Evolutionary conservation across 352 stramenopile species (phyloP).

Genomic region (Pythium aphanidermatum): DNA sequence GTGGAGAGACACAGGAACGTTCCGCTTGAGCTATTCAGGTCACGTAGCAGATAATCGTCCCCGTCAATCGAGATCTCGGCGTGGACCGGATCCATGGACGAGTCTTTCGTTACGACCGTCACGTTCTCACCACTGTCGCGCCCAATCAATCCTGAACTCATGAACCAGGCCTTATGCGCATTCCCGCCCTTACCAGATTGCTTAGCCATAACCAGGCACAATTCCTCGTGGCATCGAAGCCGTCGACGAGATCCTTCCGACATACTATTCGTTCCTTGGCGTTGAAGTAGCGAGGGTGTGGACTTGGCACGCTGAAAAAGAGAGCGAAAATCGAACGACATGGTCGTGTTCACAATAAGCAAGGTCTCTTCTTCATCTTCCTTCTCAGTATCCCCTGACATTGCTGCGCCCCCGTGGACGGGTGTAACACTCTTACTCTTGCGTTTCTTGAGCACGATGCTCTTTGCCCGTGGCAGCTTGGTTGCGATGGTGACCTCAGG

Average conservation of each 20-base stretch:
- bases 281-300: slow-evolving; percentile 2
- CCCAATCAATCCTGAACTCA: slow-evolving; percentile 50
- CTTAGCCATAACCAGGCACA: slow-evolving; percentile 45
- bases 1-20: slow-evolving; percentile 74
- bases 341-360: slow-evolving; percentile 28
- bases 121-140: slow-evolving; percentile 46
- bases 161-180: slow-evolving; percentile 53
- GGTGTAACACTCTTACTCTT: slow-evolving; percentile 16
- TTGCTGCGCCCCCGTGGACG: not conserved
- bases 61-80: slow-evolving; percentile 48
- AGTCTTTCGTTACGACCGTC: slow-evolving; percentile 44
- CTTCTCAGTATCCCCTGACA: not conserved
- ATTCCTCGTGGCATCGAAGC: slow-evolving; percentile 43
- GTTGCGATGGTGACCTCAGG: slow-evolving; percentile 11
- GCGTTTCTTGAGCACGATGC: slow-evolving; percentile 3
- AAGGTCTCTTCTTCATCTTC: slow-evolving; percentile 13
- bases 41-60: slow-evolving; percentile 58
- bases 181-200: slow-evolving; percentile 14
- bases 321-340: slow-evolving; percentile 23
- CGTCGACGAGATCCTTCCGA: slow-evolving; percentile 14
- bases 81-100: slow-evolving; percentile 59
- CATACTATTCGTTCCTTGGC: slow-evolving; percentile 4
- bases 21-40: slow-evolving; percentile 36
- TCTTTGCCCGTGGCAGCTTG: slow-evolving; percentile 12
- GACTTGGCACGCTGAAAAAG: slow-evolving; percentile 22